These are phyloP conservation scores for Quercus tomentella DNA, from an alignment of 331 rosid genomes.

Conservation along the genomic window DNA sequence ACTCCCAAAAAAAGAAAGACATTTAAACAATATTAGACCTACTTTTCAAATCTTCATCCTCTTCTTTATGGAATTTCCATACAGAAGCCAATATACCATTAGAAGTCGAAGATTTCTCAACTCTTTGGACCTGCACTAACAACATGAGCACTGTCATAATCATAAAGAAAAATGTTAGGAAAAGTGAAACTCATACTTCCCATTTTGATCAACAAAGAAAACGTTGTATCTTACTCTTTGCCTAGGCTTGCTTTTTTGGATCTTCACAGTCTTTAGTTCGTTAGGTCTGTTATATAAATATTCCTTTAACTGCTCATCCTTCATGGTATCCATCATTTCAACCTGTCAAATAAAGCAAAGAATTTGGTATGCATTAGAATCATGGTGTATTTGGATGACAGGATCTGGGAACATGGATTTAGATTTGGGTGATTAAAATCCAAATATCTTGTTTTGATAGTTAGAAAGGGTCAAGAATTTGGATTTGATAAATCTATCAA, in stretches of 20 bases:
- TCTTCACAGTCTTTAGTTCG: slow-evolving; percentile 28
- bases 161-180: neutral
- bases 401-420: no score
- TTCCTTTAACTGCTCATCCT: slow-evolving; percentile 35
- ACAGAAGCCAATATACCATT: slow-evolving; percentile 66
- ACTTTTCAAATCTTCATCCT: slow-evolving; percentile 4
- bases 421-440: no score
- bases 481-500: no score
- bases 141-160: neutral
- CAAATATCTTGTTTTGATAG: no score
- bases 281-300: slow-evolving; percentile 24
- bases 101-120: slow-evolving; percentile 35
- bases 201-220: no score
- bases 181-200: neutral
- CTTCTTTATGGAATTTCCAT: slow-evolving; percentile 56
- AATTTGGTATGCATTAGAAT: neutral
- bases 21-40: neutral
- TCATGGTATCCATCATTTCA: slow-evolving; percentile 39
- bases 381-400: neutral
- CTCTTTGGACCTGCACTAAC: slow-evolving; percentile 29
- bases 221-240: slow-evolving; percentile 19
- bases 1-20: no score
- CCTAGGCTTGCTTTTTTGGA: slow-evolving; percentile 26
- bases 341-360: slow-evolving; percentile 26
- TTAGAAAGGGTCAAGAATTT: no score